Base-by-base conservation (phyloP, 257 asterid genomes). In the Solanum piurae region DNA sequence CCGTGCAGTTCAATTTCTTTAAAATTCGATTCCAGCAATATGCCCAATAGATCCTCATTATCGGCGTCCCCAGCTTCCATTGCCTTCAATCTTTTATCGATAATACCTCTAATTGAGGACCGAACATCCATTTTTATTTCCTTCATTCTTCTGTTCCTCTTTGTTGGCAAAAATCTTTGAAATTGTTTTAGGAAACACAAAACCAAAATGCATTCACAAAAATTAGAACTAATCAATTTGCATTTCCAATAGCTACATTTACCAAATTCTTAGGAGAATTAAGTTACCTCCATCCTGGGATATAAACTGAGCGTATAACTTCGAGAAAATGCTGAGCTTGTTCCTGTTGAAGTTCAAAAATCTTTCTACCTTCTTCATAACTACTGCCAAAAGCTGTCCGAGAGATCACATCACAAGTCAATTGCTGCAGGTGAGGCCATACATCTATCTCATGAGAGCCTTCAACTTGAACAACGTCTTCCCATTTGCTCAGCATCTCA, bases 341-440 rank as follows among this genome's bases (percentile, higher is more conserved):
- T 66, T 86, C 88, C 27, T 13, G 18, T 83, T 92, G 94, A 36
- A 88, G 93, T 58, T 87, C 93, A 52, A 93, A 92, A 33, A 92
- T 91, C 73, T 31, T 90, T 89, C 90, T 87, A 37, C 93, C 95
- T 91, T 93, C 94, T 88, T 90, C 88, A 42, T 90, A 93, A 84
- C 86, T 92, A 64, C 94, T 91, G 1, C 94, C 95, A 90, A 93
- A 93, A 33, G 94, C 91, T 18, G 95, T 88, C 12, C 95, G 91
- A 8, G 95, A 92, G 68, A 93, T 90, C 11, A 90, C 92, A 79
- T 91, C 94, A 25, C 90, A 40, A 0, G 89, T 60, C 64, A 93
- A 68, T 7, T 71, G 86, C 74, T 91, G 89, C 14, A 93, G 86
- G 72, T 83, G 38, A 62, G 93, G 94, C 93, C 94, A 93, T 49